Percentiles rank a stretch among this genome's conserved stretches.
These are phyloP conservation scores for Eudorina sp. DNA, from an alignment of 139 green algal genomes.

Conservation along the genomic window DNA sequence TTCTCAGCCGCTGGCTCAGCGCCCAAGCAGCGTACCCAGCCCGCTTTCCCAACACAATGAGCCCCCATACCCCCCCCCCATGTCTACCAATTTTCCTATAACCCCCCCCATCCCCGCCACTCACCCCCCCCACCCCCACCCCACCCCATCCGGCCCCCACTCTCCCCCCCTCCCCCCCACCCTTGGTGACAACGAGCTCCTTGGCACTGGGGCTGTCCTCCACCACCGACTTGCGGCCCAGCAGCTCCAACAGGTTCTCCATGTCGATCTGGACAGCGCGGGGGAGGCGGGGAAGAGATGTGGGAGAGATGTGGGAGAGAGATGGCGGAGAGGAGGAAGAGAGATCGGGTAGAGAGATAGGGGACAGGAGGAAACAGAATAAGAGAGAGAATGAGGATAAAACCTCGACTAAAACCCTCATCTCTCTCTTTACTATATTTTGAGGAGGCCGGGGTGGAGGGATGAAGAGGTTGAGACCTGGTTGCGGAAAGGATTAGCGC, in stretches of 20 bases:
- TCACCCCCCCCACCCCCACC: neutral
- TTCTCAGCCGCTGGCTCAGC: too few species aligned
- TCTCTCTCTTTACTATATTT: too few species aligned
- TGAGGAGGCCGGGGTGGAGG: too few species aligned
- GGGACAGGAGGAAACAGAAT: too few species aligned
- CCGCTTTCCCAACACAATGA: too few species aligned
- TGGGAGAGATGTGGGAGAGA: neutral
- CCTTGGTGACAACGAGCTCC: conserved; percentile 59
- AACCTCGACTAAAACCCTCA: too few species aligned
- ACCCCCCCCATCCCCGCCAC: neutral
- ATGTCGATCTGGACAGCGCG: conserved; percentile 78
- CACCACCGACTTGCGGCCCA: conserved; percentile 62
- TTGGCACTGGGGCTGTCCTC: conserved; percentile 73
- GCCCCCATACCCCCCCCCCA: neutral
- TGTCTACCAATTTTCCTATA: neutral
- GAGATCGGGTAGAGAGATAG: too few species aligned
- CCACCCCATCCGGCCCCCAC: neutral
- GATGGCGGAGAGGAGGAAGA: neutral
- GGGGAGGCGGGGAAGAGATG: neutral
- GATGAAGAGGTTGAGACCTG: too few species aligned
- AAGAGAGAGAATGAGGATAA: too few species aligned
- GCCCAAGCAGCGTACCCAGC: too few species aligned
- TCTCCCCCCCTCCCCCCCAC: neutral
- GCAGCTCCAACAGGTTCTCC: conserved; percentile 85
- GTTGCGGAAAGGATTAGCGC: too few species aligned